Evolutionary conservation across 1,284 basidiomycete species (phyloP).

Genomic region (Malassezia pachydermatis): DNA sequence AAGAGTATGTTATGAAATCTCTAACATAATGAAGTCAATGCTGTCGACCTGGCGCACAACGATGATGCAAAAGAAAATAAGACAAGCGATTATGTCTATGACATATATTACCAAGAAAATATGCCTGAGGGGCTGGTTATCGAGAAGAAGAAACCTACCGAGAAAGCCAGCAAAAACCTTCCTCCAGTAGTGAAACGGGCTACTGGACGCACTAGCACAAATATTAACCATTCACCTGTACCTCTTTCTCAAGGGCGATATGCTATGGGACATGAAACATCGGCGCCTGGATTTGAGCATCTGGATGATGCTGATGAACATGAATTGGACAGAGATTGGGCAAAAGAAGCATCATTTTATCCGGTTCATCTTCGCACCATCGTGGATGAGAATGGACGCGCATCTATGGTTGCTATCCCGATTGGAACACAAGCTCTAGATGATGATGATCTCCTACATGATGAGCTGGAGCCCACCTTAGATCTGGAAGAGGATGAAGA

Average conservation of each 20-base stretch:
- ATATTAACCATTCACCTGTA: conserved; percentile 11
- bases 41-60: conserved; percentile 9
- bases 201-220: neutral
- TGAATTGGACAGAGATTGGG: conserved; percentile 12
- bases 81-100: conserved; percentile 40
- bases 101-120: conserved; percentile 40
- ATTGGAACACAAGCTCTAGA: conserved; percentile 1
- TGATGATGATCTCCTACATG: conserved; percentile 17
- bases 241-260: conserved; percentile 20
- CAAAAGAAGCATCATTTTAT: conserved; percentile 4
- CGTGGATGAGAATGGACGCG: conserved; percentile 7
- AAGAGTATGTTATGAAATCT: conserved; percentile 9
- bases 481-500: conserved; percentile 41
- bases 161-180: neutral
- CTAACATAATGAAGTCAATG: neutral
- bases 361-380: conserved; percentile 11
- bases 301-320: neutral
- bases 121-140: conserved; percentile 13
- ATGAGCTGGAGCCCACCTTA: conserved; percentile 21
- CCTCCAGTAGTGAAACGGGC: neutral
- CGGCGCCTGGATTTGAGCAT: conserved; percentile 17
- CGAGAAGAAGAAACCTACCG: too few species aligned
- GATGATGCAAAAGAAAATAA: neutral
- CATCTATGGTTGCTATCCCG: conserved; percentile 1
- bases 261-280: conserved; percentile 13